These are phyloP conservation scores for Agastache rugosa DNA, from an alignment of 257 asterid species.

Conservation along the genomic window DNA sequence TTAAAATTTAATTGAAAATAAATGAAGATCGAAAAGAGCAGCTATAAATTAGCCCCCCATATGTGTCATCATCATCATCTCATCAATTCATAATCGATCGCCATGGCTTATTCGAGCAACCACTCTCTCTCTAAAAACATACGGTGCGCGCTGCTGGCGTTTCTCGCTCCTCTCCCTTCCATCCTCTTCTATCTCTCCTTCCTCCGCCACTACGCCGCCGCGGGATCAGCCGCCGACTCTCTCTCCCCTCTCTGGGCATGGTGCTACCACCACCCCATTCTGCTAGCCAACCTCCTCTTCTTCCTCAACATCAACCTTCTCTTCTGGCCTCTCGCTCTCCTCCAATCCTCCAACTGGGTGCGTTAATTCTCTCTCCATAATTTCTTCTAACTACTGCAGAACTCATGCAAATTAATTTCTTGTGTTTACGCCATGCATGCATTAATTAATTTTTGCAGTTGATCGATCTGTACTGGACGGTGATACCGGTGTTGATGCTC, in stretches of 20 bases:
- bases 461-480: constrained; percentile 96
- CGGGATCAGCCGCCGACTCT: constrained; percentile 26
- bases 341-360: constrained; percentile 96
- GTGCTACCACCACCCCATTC: constrained; percentile 80
- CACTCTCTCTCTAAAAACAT: constrained; percentile 46
- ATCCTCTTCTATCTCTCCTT: constrained; percentile 72
- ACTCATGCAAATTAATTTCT: no score
- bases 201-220: constrained; percentile 58
- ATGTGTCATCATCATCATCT: not conserved
- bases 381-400: no score
- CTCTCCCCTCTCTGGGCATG: constrained; percentile 63
- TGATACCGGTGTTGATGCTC: constrained; percentile 75
- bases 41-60: not conserved
- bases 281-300: constrained; percentile 70
- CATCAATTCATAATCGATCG: not conserved
- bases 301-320: constrained; percentile 84
- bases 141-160: constrained; percentile 61
- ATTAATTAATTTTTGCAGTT: constrained; percentile 48
- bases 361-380: constrained; percentile 11
- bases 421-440: no score
- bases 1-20: not conserved
- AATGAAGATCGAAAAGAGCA: not conserved
- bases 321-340: constrained; percentile 75
- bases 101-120: constrained; percentile 38
- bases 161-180: constrained; percentile 80